Base-by-base conservation (phyloP, 1,284 basidiomycete genomes). In the Sporisorium exsertum region DNA sequence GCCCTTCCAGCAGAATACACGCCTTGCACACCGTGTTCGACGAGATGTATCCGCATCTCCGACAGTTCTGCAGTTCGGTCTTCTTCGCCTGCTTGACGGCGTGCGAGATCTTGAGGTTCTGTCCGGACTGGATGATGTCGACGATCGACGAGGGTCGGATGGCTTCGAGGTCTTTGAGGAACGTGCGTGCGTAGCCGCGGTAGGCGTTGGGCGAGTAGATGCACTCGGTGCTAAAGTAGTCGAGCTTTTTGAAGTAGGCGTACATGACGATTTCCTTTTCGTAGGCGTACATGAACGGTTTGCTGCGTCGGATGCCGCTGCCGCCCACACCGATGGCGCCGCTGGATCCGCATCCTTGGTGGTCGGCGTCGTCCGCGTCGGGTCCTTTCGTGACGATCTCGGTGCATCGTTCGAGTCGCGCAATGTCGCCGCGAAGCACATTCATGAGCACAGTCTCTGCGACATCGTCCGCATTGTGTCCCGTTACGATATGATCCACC, bases 251-350 rank as follows among this genome's bases (percentile, higher is more conserved):
- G 88, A 97, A 97, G 87, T 97, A 97, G 12, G 95, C 95, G 85
- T 97, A 97, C 95, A 99, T 97, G 75, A 99, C 96, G 50, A 99
- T 99, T 87, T 99, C 96, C 87, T 99, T 99, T 87, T 99, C 97
- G 84, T 99, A 99, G 0, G 95, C 92, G 82, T 98, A 87, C 86
- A 98, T 99, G 90, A 99, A 99, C 3, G 96, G 96, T 87, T 99
- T 99, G 69, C 93, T 95, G 51, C 97, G 90, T 86, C 92, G 94
- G 85, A 99, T 98, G 0, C 94, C 96, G 82, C 95, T 93, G 85
- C 95, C 94, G n/a, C 77, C 78, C 0, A 72, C 62, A 18, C 64
- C 64, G 37, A 55, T 42, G 26, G 37, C 60, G 33, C 74, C 75
- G 29, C 58, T 69, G 5, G 72, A 73, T 1, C 70, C 76, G 50